Evolutionary conservation across 371 early-diverging fungal species (phyloP).

Genomic region (Mucor racemosus): DNA sequence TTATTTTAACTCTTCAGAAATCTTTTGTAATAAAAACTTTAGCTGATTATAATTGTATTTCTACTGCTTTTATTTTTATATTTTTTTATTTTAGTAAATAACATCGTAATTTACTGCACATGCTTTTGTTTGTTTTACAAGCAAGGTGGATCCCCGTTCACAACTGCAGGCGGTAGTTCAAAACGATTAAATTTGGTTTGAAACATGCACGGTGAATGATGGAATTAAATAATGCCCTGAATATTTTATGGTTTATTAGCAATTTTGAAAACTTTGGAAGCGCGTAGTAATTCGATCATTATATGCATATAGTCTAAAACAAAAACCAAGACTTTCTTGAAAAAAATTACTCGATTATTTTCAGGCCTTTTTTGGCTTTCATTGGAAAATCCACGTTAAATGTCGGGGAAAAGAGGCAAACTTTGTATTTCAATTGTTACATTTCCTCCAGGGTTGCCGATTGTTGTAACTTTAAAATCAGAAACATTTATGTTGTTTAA

Average conservation of each 20-base stretch:
- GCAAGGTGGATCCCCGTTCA: constrained; percentile 2
- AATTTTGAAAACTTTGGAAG: background rate
- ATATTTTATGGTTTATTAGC: background rate
- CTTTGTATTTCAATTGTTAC: background rate
- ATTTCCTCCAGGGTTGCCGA: background rate
- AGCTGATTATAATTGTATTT: too few species aligned
- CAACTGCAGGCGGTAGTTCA: background rate
- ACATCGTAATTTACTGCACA: too few species aligned
- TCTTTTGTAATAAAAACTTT: too few species aligned
- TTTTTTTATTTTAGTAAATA: too few species aligned
- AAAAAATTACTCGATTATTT: background rate
- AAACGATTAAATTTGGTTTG: background rate
- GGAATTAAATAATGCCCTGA: background rate
- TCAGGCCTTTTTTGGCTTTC: background rate
- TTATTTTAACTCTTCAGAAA: too few species aligned
- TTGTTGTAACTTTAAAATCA: background rate
- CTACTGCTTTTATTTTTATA: too few species aligned
- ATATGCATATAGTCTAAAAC: background rate
- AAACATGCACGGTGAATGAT: background rate
- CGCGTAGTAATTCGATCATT: background rate
- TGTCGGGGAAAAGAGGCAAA: constrained; percentile 1
- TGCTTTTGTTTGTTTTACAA: background rate
- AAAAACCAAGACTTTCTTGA: background rate
- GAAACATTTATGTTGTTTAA: background rate
- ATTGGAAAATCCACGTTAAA: background rate